These are phyloP conservation scores for Pichia phayaonensis DNA, from an alignment of 805 yeast species.

Conservation along the genomic window DNA sequence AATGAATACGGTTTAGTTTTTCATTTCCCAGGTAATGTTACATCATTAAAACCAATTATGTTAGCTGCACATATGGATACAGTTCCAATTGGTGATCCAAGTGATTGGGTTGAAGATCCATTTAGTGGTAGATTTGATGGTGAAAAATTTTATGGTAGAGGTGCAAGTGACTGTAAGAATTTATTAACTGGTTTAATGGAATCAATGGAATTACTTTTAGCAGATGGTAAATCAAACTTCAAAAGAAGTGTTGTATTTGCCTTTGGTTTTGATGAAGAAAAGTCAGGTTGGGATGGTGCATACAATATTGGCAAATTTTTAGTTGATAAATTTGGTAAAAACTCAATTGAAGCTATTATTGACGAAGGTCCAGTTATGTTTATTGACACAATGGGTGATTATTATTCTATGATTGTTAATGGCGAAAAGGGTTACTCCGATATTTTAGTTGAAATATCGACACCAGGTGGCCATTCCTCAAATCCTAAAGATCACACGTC, in stretches of 20 bases:
- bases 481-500: constrained; percentile 64
- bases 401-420: constrained; percentile 13
- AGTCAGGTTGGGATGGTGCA: constrained; percentile 60
- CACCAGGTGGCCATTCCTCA: constrained; percentile 56
- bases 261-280: constrained; percentile 78
- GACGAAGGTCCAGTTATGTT: constrained; percentile 45
- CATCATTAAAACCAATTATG: constrained; percentile 51
- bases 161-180: constrained; percentile 70
- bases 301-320: constrained; percentile 38
- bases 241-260: constrained; percentile 55
- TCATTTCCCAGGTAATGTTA: constrained; percentile 55
- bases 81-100: constrained; percentile 60
- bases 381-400: constrained; percentile 31
- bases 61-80: constrained; percentile 76
- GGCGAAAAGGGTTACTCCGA: constrained; percentile 38
- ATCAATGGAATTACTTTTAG: constrained; percentile 49
- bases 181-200: constrained; percentile 59
- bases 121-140: constrained; percentile 64
- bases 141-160: constrained; percentile 64
- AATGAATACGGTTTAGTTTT: constrained; percentile 58
- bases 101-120: constrained; percentile 61
- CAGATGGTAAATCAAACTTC: constrained; percentile 40
- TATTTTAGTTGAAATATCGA: constrained; percentile 39
- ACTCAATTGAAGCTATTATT: constrained; percentile 54
- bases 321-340: constrained; percentile 47